A percentile compares a stretch with the other conserved stretches of the same genome.
Evolutionary conservation across 2,329 filamentous ascomycete genomes (phyloP).

Genomic region (Fusarium sulawesiense): DNA sequence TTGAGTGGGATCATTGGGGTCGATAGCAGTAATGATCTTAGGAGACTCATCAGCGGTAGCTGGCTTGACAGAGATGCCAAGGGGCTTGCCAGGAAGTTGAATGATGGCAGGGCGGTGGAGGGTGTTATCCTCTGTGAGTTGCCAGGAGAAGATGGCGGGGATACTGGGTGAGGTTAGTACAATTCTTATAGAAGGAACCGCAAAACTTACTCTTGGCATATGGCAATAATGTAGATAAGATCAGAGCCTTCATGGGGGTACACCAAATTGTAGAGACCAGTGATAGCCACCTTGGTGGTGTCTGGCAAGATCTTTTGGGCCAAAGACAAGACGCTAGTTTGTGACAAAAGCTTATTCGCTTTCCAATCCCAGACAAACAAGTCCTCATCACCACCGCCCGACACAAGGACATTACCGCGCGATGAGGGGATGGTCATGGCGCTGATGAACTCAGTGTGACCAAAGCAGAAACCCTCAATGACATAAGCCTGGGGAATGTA

Average conservation of each 20-base stretch:
- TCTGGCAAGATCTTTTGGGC: conserved; percentile 54
- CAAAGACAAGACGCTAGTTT: conserved; percentile 62
- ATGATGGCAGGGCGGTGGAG: conserved; percentile 63
- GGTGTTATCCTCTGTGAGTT: conserved; percentile 59
- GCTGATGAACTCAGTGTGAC: conserved; percentile 87
- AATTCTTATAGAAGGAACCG: neutral
- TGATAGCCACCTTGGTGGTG: conserved; percentile 61
- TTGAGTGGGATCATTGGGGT: conserved; percentile 48
- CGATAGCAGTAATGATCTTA: conserved; percentile 55
- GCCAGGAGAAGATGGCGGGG: conserved; percentile 74
- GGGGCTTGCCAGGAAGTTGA: conserved; percentile 71
- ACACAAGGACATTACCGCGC: conserved; percentile 74
- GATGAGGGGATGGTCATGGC: conserved; percentile 73
- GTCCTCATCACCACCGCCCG: conserved; percentile 85
- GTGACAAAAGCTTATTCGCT: conserved; percentile 63
- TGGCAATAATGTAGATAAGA: conserved; percentile 59
- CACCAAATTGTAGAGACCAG: conserved; percentile 53
- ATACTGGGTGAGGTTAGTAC: conserved; percentile 54
- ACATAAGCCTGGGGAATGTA: conserved; percentile 85
- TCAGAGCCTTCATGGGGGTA: conserved; percentile 47
- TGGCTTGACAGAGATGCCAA: conserved; percentile 61
- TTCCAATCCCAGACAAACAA: conserved; percentile 88
- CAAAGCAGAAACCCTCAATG: conserved; percentile 90
- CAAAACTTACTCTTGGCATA: conserved; percentile 67
- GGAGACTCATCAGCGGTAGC: conserved; percentile 36